Conservation (phyloP, 768 basidiomycete species). For the Boletus eberwhitei region DNA sequence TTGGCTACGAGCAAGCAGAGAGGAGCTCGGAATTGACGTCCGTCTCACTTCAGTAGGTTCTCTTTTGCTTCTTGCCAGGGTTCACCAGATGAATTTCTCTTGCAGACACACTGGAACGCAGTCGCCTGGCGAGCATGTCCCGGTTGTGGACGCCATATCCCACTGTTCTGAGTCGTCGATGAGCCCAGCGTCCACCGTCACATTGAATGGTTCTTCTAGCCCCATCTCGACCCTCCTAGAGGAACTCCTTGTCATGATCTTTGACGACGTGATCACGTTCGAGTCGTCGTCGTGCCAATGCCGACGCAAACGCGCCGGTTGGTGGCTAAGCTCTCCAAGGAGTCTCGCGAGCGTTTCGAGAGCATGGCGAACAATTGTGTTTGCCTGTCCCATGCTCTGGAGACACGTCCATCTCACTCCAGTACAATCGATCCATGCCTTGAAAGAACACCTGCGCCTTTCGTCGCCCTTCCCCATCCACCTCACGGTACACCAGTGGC, state of each 20-base stretch:
- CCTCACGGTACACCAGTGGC: constrained; percentile 19
- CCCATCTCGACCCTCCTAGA: constrained; percentile 13
- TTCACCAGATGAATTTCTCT: not conserved
- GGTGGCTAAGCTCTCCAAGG: constrained; percentile 8
- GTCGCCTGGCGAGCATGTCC: not conserved
- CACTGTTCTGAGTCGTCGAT: not conserved
- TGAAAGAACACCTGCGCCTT: constrained; percentile 16
- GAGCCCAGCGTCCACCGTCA: not conserved
- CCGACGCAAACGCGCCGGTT: not conserved
- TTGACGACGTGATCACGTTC: constrained; percentile 16
- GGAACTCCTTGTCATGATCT: constrained; percentile 22
- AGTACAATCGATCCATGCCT: not conserved
- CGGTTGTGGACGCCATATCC: not conserved
- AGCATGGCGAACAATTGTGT: constrained; percentile 14
- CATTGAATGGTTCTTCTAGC: not conserved
- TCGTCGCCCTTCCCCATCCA: constrained; percentile 14
- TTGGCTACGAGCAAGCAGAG: not conserved
- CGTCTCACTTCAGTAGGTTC: not conserved
- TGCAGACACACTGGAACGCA: not conserved
- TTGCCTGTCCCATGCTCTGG: constrained; percentile 20
- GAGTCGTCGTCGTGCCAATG: not conserved
- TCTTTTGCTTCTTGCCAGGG: not conserved
- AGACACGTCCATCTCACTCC: constrained; percentile 18
- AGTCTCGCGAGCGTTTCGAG: constrained; percentile 16
- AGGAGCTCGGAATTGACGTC: not conserved